A percentile compares a stretch with the other conserved stretches of the same genome.
Conservation (phyloP, 1,139 yeast species). For the Pichia inconspicua region DNA sequence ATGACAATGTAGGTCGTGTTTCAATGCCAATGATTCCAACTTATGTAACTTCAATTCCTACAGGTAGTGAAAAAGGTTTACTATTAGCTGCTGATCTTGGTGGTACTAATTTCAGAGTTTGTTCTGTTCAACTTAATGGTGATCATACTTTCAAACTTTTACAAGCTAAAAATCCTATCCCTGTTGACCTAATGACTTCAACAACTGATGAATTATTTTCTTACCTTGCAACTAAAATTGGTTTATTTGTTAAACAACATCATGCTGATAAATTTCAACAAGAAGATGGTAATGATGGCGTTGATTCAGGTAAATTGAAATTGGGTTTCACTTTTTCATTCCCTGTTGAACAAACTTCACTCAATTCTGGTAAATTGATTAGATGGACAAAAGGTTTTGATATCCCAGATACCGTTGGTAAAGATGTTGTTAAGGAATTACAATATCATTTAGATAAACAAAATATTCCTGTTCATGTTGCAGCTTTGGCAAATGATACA, state of each 20-base stretch:
- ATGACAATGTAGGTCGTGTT: slow-evolving; percentile 30
- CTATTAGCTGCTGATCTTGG: slow-evolving; percentile 80
- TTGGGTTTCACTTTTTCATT: slow-evolving; percentile 90
- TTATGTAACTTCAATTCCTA: slow-evolving; percentile 71
- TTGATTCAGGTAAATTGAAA: slow-evolving; percentile 36
- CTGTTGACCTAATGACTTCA: slow-evolving; percentile 59
- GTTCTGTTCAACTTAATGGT: slow-evolving; percentile 73
- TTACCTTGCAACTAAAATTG: slow-evolving; percentile 65
- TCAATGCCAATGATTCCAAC: slow-evolving; percentile 85
- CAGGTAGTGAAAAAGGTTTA: slow-evolving; percentile 73
- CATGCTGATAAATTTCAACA: slow-evolving; percentile 38
- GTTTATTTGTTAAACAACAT: slow-evolving; percentile 52
- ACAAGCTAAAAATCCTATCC: slow-evolving; percentile 69
- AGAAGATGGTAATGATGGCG: slow-evolving; percentile 17
- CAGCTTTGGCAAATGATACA: slow-evolving; percentile 90
- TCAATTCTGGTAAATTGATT: slow-evolving; percentile 68
- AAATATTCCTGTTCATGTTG: slow-evolving; percentile 61
- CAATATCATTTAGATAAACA: slow-evolving; percentile 59
- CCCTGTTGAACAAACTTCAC: slow-evolving; percentile 80
- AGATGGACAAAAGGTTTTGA: slow-evolving; percentile 96
- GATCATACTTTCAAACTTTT: slow-evolving; percentile 67
- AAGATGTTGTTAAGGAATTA: slow-evolving; percentile 67
- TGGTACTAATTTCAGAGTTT: slow-evolving; percentile 84
- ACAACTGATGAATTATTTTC: slow-evolving; percentile 53
- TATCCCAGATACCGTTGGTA: slow-evolving; percentile 73